A percentile compares a stretch with the other conserved stretches of the same genome.
Evolutionary conservation across 2,329 filamentous ascomycete species (phyloP).

Genomic region (Aaosphaeria arxii): DNA sequence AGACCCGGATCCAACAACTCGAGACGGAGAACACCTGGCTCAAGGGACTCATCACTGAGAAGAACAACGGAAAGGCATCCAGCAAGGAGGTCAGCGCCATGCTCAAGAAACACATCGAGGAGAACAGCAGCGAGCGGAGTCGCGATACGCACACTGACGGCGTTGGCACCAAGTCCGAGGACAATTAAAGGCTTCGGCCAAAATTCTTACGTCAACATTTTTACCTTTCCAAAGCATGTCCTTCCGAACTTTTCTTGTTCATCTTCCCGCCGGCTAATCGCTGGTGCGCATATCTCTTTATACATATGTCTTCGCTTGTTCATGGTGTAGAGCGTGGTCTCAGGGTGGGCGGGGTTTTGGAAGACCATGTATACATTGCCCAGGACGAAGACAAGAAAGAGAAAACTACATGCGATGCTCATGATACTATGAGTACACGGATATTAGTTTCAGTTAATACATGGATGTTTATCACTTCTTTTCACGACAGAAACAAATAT

Average conservation of each 20-base stretch:
- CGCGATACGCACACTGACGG: constrained; percentile 34
- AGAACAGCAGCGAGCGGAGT: constrained; percentile 32
- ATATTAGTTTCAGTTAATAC: background rate
- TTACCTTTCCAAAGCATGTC: background rate
- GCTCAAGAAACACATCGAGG: constrained; percentile 30
- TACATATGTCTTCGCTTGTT: background rate
- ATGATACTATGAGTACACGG: constrained; percentile 5
- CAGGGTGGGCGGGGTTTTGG: background rate
- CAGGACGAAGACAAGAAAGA: background rate
- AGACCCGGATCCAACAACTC: constrained; percentile 47
- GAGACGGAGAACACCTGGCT: constrained; percentile 55
- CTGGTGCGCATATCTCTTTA: background rate
- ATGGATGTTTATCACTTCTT: background rate
- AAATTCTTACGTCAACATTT: constrained; percentile 13
- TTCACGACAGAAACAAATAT: background rate
- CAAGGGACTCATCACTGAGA: constrained; percentile 51
- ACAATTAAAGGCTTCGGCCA: constrained; percentile 26
- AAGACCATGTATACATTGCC: background rate
- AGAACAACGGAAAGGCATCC: constrained; percentile 39
- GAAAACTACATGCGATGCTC: constrained; percentile 4
- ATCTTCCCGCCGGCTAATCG: constrained; percentile 1
- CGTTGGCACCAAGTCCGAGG: constrained; percentile 31
- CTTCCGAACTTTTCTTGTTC: background rate
- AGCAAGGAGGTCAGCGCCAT: constrained; percentile 30
- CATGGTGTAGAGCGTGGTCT: background rate